Percentiles rank a stretch among this genome's conserved stretches.
Evolutionary conservation across 202 grass and related monocot genomes (phyloP).

Genomic region (Carex sylvatica): DNA sequence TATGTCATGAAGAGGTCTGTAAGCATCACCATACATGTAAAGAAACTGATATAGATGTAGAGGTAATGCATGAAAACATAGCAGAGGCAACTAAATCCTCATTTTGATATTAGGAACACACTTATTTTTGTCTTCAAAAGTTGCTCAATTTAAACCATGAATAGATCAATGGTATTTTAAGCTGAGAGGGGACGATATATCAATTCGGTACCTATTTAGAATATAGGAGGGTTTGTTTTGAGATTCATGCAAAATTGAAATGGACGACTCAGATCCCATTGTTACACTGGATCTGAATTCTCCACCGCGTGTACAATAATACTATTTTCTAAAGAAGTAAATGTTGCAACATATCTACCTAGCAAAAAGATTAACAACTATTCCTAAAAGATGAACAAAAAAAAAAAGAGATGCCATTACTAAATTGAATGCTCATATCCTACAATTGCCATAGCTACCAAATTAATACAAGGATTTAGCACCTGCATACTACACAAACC

Average conservation of each 20-base stretch:
- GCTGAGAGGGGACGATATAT: not conserved
- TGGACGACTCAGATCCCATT: no score
- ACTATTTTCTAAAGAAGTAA: not conserved
- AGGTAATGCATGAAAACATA: not conserved
- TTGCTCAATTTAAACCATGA: not conserved
- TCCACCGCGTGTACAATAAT: not conserved
- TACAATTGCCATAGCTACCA: not conserved
- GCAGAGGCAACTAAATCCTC: no score
- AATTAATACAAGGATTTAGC: constrained; percentile 21
- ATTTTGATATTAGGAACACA: not conserved
- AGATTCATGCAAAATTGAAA: no score
- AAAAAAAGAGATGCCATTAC: not conserved
- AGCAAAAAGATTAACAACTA: not conserved
- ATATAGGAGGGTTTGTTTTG: no score
- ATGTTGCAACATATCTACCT: not conserved
- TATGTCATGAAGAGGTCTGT: not conserved
- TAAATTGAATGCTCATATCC: constrained; percentile 21
- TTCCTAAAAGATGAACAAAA: not conserved
- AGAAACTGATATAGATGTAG: not conserved
- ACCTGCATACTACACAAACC: constrained; percentile 28
- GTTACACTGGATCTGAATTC: no score
- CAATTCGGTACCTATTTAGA: no score
- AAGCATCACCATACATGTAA: no score
- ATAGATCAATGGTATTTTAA: not conserved
- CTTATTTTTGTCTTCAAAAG: not conserved